phyloP scores from a whole-genome alignment of 805 yeast species.

The Saturnispora gosingensis region DNA sequence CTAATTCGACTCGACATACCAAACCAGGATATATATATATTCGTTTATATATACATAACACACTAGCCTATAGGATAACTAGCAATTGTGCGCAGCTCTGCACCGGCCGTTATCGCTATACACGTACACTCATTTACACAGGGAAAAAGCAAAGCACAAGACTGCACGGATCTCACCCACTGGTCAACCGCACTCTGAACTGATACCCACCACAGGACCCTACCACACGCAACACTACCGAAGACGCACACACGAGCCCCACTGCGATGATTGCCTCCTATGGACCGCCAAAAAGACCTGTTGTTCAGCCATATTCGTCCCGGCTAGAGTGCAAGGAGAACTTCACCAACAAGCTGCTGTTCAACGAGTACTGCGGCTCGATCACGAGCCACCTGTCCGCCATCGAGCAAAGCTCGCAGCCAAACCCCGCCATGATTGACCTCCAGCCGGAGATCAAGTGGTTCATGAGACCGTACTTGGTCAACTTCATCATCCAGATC shows the following conservation, averaged over 20 bases:
- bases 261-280: slow-evolving; percentile 9
- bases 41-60: neutral
- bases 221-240: no score
- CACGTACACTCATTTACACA: neutral
- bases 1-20: no score
- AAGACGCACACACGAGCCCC: no score
- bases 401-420: slow-evolving; percentile 31
- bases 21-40: neutral
- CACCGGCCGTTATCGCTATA: neutral
- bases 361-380: slow-evolving; percentile 35
- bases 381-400: slow-evolving; percentile 31
- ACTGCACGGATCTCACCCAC: neutral
- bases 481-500: slow-evolving; percentile 70
- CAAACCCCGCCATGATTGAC: slow-evolving; percentile 50
- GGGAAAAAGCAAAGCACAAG: neutral
- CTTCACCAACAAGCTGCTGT: slow-evolving; percentile 34
- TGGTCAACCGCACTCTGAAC: neutral
- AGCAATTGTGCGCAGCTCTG: neutral
- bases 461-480: slow-evolving; percentile 59
- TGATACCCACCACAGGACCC: neutral
- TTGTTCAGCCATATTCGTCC: slow-evolving; percentile 29
- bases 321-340: slow-evolving; percentile 40
- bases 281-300: slow-evolving; percentile 29
- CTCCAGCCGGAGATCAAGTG: slow-evolving; percentile 84
- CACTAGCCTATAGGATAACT: neutral